Conservation (phyloP, 108 stramenopile genomes). For the Nitzschia palea region DNA sequence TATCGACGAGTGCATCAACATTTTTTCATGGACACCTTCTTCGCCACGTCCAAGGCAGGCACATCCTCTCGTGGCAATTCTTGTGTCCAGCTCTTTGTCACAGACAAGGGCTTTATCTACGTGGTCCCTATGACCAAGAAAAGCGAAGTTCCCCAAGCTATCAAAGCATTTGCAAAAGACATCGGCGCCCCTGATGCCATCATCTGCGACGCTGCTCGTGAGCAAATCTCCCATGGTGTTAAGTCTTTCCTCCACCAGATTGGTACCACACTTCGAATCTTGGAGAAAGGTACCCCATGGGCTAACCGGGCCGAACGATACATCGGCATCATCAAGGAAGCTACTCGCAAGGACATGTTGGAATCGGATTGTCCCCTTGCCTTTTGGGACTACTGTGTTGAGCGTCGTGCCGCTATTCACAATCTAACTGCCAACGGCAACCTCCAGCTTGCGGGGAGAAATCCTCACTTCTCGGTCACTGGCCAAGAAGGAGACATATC, state of each 20-base stretch:
- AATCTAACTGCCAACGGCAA: conserved; percentile 37
- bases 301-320: conserved; percentile 38
- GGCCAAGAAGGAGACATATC: conserved; percentile 40
- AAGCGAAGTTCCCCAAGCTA: conserved; percentile 15
- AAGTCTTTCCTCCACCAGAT: conserved; percentile 15
- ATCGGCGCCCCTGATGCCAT: conserved; percentile 37
- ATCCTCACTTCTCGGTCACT: conserved; percentile 30
- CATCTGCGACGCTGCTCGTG: conserved; percentile 17
- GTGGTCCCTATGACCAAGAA: conserved; percentile 22
- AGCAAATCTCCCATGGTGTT: conserved; percentile 19
- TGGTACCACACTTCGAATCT: conserved; percentile 25
- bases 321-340: conserved; percentile 40
- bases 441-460: conserved; percentile 34
- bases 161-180: conserved; percentile 37
- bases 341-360: conserved; percentile 33
- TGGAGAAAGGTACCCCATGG: conserved; percentile 37
- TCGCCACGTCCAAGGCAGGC: conserved; percentile 12
- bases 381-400: conserved; percentile 51
- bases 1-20: conserved; percentile 22
- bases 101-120: conserved; percentile 31
- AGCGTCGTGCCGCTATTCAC: conserved; percentile 34
- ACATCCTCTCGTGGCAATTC: conserved; percentile 23
- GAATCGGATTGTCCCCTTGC: conserved; percentile 16
- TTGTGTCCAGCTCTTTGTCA: conserved; percentile 25
- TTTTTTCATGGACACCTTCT: conserved; percentile 38